These are phyloP conservation scores for Hypoxylon sp. DNA, from an alignment of 2,329 filamentous ascomycete species.

Conservation along the genomic window DNA sequence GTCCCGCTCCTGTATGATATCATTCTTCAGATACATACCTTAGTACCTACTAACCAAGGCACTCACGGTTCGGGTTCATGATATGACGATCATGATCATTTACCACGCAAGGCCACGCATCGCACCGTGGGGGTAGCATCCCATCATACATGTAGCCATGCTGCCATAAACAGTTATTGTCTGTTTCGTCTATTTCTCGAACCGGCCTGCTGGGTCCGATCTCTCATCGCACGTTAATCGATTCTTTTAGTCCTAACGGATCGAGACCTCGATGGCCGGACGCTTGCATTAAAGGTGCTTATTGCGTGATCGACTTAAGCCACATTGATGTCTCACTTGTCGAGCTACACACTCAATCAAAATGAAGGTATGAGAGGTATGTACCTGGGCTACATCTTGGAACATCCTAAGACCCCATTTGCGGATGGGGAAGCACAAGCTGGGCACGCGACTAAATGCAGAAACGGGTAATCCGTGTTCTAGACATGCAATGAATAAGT, in stretches of 20 bases:
- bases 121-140: constrained; percentile 30
- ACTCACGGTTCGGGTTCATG: constrained; percentile 3
- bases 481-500: constrained; percentile 6
- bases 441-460: background rate
- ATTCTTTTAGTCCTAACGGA: constrained; percentile 10
- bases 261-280: constrained; percentile 9
- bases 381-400: background rate
- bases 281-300: constrained; percentile 2
- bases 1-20: constrained; percentile 17
- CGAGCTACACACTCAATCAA: background rate
- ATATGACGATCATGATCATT: constrained; percentile 21
- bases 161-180: constrained; percentile 8
- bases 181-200: constrained; percentile 23
- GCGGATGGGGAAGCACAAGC: background rate
- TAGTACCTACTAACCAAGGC: constrained; percentile 4
- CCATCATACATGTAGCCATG: constrained; percentile 11
- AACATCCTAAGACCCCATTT: constrained; percentile 5
- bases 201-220: constrained; percentile 37
- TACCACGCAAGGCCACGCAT: constrained; percentile 2
- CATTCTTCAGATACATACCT: constrained; percentile 4
- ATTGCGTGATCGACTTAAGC: constrained; percentile 23
- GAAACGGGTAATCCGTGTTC: constrained; percentile 15
- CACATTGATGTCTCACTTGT: background rate
- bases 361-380: background rate
- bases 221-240: constrained; percentile 21